A percentile compares a stretch with the other conserved stretches of the same genome.
Evolutionary conservation across 352 stramenopile species (phyloP).

Genomic region (Elongisporangium anandrum): DNA sequence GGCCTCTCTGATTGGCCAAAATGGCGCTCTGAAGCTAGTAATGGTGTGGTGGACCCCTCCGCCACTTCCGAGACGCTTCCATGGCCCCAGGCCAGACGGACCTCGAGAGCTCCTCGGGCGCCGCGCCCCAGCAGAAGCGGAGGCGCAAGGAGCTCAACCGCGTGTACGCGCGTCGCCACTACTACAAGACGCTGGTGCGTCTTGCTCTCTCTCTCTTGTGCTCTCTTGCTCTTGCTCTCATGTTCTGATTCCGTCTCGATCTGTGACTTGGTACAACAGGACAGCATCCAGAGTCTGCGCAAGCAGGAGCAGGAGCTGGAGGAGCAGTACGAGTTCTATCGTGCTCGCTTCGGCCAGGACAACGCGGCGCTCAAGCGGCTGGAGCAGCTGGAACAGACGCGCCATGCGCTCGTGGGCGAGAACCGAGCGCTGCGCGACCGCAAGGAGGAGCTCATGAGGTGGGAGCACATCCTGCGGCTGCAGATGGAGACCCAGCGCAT

Average conservation of each 20-base stretch:
- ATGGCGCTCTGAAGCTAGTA: background rate
- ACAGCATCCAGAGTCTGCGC: background rate
- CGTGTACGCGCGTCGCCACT: background rate
- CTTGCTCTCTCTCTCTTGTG: background rate
- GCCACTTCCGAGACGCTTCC: background rate
- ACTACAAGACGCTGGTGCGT: background rate
- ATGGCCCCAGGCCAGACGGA: background rate
- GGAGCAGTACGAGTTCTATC: background rate
- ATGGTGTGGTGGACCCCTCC: background rate
- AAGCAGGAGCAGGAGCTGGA: background rate
- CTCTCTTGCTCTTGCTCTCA: background rate
- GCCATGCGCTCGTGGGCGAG: background rate
- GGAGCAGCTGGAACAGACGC: background rate
- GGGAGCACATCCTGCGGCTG: background rate
- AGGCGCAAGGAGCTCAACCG: background rate
- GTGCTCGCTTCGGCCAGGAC: background rate
- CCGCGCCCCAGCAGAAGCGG: background rate
- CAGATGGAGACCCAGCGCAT: background rate
- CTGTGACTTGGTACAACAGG: background rate
- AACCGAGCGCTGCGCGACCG: background rate
- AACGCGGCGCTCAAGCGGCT: background rate
- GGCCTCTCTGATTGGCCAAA: background rate
- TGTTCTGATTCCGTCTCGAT: too few relatives aligned
- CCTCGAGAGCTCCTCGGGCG: too few relatives aligned
- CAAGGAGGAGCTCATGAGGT: background rate